A percentile compares a stretch with the other conserved stretches of the same genome.
These are phyloP conservation scores for Rhodotorula mucilaginosa DNA, from an alignment of 1,284 basidiomycete genomes.

Conservation along the genomic window DNA sequence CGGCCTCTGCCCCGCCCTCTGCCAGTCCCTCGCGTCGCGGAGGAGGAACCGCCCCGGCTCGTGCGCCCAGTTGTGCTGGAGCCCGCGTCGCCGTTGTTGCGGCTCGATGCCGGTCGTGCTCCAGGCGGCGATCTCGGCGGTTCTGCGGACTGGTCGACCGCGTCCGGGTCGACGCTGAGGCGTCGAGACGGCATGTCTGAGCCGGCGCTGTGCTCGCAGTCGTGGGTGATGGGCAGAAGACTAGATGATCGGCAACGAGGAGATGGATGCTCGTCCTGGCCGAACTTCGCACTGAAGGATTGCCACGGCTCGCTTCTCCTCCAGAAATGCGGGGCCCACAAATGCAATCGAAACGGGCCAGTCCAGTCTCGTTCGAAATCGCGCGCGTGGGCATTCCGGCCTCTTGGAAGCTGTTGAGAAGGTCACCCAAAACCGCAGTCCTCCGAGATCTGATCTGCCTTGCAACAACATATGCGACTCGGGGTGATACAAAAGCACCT, in stretches of 20 bases:
- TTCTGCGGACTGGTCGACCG: background rate
- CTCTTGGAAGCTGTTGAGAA: too few relatives aligned
- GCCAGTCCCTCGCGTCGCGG: background rate
- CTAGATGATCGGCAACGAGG: background rate
- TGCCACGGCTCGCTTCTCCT: too few relatives aligned
- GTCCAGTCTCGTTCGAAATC: too few relatives aligned
- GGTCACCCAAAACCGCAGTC: too few relatives aligned
- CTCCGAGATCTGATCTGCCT: too few relatives aligned
- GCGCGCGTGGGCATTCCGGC: too few relatives aligned
- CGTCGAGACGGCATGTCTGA: background rate
- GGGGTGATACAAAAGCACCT: too few relatives aligned
- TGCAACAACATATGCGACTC: too few relatives aligned
- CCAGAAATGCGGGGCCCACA: too few relatives aligned
- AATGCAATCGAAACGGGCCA: too few relatives aligned
- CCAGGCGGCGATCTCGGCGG: background rate
- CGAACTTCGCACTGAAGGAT: too few relatives aligned
- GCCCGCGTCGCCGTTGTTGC: background rate
- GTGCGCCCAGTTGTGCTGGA: background rate
- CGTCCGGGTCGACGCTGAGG: slow-evolving; percentile 1
- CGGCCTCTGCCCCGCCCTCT: background rate
- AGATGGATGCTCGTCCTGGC: too few relatives aligned
- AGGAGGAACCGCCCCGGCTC: background rate
- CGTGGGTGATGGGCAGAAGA: background rate
- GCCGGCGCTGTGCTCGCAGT: background rate
- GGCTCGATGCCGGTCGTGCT: background rate